These are phyloP conservation scores for Monosporascus sp. DNA, from an alignment of 2,329 filamentous ascomycete genomes.

Conservation along the genomic window DNA sequence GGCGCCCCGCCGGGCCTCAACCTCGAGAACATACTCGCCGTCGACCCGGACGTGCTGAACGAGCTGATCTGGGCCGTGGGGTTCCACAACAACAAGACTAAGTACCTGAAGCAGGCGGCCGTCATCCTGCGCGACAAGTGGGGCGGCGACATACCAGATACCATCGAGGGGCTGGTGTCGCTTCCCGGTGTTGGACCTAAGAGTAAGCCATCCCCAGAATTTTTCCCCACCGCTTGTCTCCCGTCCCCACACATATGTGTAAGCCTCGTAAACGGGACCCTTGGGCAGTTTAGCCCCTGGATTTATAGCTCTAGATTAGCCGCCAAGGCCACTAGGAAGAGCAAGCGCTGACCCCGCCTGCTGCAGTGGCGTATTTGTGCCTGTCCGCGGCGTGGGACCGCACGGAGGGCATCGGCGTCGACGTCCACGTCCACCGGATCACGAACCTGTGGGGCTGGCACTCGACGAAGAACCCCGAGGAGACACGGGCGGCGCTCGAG, in stretches of 20 bases:
- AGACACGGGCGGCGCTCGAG: constrained; percentile 70
- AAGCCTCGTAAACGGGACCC: too few relatives aligned
- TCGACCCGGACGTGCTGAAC: constrained; percentile 61
- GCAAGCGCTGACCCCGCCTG: too few relatives aligned
- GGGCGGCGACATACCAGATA: constrained; percentile 72
- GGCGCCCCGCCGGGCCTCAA: constrained; percentile 54
- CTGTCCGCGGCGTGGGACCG: constrained; percentile 65
- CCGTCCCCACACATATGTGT: too few relatives aligned
- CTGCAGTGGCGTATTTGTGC: constrained; percentile 71
- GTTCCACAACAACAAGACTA: constrained; percentile 93
- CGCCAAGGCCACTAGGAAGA: too few relatives aligned
- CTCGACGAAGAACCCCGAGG: constrained; percentile 73
- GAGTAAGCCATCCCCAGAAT: constrained; percentile 30
- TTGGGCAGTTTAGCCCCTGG: too few relatives aligned
- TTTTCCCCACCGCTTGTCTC: too few relatives aligned
- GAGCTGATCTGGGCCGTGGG: constrained; percentile 77
- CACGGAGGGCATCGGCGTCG: constrained; percentile 78
- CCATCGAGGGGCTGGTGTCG: constrained; percentile 67
- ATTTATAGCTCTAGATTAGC: too few relatives aligned
- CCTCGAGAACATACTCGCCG: constrained; percentile 70
- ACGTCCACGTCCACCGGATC: constrained; percentile 92
- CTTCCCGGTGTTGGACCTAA: constrained; percentile 89
- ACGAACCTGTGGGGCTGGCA: constrained; percentile 95
- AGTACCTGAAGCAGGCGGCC: constrained; percentile 71
- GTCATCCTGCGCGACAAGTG: constrained; percentile 66